Evolutionary conservation across 495 filamentous ascomycete species (phyloP).

Genomic region (Penicillium verhagenii): DNA sequence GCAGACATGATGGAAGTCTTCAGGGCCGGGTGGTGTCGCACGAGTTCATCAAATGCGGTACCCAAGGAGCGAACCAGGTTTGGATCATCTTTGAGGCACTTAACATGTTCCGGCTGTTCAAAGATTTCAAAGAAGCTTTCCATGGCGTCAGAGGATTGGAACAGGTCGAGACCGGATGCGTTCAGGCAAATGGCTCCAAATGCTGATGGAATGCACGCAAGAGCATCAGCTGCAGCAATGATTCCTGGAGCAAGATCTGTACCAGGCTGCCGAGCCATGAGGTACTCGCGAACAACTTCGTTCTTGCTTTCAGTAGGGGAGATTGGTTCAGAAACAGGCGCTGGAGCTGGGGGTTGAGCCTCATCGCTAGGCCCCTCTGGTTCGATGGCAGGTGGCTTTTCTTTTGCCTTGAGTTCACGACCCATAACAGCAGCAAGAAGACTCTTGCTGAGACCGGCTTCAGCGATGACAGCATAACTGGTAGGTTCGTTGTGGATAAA

Average conservation of each 20-base stretch:
- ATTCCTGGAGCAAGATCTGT: constrained; percentile 67
- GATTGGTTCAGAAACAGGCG: constrained; percentile 15
- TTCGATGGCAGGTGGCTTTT: constrained; percentile 31
- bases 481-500: constrained; percentile 99
- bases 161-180: constrained; percentile 81
- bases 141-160: constrained; percentile 77
- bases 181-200: constrained; percentile 95
- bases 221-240: constrained; percentile 78
- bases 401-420: constrained; percentile 30
- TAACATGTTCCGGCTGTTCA: constrained; percentile 85
- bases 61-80: constrained; percentile 60
- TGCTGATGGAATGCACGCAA: constrained; percentile 78
- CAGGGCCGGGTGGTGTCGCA: constrained; percentile 85
- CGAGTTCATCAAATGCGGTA: constrained; percentile 86
- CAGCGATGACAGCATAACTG: constrained; percentile 90
- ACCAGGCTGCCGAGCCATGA: constrained; percentile 31
- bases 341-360: constrained; percentile 9
- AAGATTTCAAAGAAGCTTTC: constrained; percentile 92
- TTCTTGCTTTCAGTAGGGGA: constrained; percentile 14
- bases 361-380: constrained; percentile 22
- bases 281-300: constrained; percentile 35
- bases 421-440: constrained; percentile 80
- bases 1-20: constrained; percentile 75
- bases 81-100: constrained; percentile 69
- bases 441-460: constrained; percentile 84